Evolutionary conservation across 208 protist species (phyloP).

Genomic region (Angomonas ambiguus): DNA sequence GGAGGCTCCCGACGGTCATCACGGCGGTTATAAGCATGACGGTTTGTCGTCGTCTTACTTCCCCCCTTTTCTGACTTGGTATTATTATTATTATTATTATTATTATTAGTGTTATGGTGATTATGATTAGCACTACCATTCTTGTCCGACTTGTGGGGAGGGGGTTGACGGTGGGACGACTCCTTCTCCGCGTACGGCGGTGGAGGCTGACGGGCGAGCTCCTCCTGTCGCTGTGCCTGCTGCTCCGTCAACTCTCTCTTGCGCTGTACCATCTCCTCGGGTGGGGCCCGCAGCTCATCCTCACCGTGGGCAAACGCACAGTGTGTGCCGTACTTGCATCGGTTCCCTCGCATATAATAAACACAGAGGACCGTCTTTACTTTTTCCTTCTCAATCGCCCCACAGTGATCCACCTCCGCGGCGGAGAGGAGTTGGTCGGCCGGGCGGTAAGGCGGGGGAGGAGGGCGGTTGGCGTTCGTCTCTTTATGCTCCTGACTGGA

Average conservation of each 20-base stretch:
- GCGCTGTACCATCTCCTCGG: slow-evolving; percentile 25
- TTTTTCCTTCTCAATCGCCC: slow-evolving; percentile 36
- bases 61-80: too few species aligned
- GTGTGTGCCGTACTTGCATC: slow-evolving; percentile 32
- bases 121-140: too few species aligned
- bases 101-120: too few species aligned
- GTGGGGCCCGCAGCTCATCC: slow-evolving; percentile 26
- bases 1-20: neutral
- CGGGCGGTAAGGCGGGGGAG: slow-evolving; percentile 18
- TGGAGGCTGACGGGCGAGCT: neutral
- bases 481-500: too few species aligned
- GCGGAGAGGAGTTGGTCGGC: slow-evolving; percentile 16
- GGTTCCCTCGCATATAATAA: slow-evolving; percentile 31
- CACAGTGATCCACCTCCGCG: slow-evolving; percentile 25
- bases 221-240: neutral
- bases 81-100: neutral
- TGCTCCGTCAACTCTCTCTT: slow-evolving; percentile 19
- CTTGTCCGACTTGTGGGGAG: too few species aligned
- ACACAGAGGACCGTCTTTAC: slow-evolving; percentile 47
- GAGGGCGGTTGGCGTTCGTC: neutral
- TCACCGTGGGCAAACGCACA: slow-evolving; percentile 50
- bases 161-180: neutral
- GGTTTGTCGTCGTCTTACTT: neutral
- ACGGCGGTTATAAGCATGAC: neutral
- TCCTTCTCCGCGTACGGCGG: slow-evolving; percentile 4